phyloP scores from a whole-genome alignment of 164 flowering plant species.

The Berberis thunbergii region DNA sequence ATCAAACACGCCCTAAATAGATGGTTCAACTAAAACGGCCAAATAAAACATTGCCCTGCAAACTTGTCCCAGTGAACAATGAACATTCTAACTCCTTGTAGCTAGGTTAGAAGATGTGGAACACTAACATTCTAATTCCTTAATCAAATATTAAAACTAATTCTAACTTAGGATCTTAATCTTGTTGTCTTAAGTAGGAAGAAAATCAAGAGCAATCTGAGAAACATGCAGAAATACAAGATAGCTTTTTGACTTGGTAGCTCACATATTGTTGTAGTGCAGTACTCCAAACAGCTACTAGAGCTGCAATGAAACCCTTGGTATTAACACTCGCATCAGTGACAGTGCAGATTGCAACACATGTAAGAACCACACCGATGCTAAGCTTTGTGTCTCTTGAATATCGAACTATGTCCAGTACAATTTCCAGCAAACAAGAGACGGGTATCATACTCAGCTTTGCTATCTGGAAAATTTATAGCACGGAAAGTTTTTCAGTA shows the following conservation, averaged over 20 bases:
- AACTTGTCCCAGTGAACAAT: too few species aligned
- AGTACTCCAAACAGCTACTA: constrained; percentile 81
- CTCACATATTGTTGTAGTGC: constrained; percentile 86
- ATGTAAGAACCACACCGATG: constrained; percentile 65
- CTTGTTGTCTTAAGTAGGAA: too few species aligned
- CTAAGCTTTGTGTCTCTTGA: constrained; percentile 84
- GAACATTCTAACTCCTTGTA: too few species aligned
- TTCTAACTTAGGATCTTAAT: too few species aligned
- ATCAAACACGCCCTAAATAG: too few species aligned
- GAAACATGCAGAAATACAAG: too few species aligned
- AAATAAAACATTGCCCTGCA: too few species aligned
- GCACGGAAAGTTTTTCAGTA: background rate
- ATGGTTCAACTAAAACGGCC: too few species aligned
- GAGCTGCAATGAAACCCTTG: constrained; percentile 70
- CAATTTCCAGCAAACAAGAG: constrained; percentile 69
- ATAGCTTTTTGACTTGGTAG: constrained; percentile 7
- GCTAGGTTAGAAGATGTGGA: too few species aligned
- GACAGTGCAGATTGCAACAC: constrained; percentile 88
- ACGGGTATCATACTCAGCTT: constrained; percentile 92
- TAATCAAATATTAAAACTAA: too few species aligned
- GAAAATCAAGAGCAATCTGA: too few species aligned
- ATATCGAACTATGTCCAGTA: constrained; percentile 60
- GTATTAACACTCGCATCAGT: constrained; percentile 85
- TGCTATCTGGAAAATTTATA: constrained; percentile 45
- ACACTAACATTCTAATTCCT: too few species aligned